A percentile compares a stretch with the other conserved stretches of the same genome.
Evolutionary conservation across 2,329 filamentous ascomycete species (phyloP).

Genomic region (Ambrosiella xylebori): DNA sequence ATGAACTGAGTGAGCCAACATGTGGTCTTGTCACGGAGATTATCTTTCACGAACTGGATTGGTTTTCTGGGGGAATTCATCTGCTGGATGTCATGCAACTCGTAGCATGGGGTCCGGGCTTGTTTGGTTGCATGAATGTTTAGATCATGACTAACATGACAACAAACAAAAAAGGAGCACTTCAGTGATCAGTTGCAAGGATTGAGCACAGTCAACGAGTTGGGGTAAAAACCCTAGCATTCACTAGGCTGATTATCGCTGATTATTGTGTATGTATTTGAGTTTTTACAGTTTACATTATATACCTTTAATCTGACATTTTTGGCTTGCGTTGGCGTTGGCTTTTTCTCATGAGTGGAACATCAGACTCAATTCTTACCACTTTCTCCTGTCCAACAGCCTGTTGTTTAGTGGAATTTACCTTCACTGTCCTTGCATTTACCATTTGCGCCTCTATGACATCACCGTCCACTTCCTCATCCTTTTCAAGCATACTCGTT

Average conservation of each 20-base stretch:
- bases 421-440: background rate
- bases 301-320: background rate
- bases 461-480: conserved; percentile 14
- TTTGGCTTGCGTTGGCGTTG: conserved; percentile 2
- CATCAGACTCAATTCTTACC: background rate
- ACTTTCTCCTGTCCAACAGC: background rate
- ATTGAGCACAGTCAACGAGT: background rate
- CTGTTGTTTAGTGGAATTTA: background rate
- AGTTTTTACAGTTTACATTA: background rate
- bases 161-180: background rate
- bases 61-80: background rate
- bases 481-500: conserved; percentile 17
- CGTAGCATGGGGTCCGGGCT: background rate
- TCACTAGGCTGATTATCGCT: background rate
- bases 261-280: background rate
- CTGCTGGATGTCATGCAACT: background rate
- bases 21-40: background rate
- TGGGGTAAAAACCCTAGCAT: background rate
- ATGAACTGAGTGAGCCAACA: background rate
- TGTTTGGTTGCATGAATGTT: background rate
- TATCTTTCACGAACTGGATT: background rate
- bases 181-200: background rate
- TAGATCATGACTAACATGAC: background rate
- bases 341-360: background rate
- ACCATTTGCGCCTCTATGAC: background rate